Base-by-base conservation (phyloP, 179 eudicot genomes). In the Vitellaria paradoxa region DNA sequence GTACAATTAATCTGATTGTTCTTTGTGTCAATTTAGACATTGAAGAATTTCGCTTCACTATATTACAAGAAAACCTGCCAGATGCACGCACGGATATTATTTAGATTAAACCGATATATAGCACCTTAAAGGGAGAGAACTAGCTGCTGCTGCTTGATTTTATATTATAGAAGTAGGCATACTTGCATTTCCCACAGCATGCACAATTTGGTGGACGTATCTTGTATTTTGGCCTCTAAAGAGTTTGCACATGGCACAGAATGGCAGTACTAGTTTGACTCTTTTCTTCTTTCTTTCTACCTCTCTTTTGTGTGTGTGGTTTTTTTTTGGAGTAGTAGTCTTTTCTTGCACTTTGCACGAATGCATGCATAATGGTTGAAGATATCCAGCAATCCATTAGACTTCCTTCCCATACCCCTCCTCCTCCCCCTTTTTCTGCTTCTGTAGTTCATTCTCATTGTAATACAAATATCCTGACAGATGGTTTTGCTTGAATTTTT, bases 401-500 rank as follows among this genome's bases (percentile, higher is more conserved):
- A 30, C 37, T 30, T 30, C 26, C 9, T 26, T 30, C 7, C 7
- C 45, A 9, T 56, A 17, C 30, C 26, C 9, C 23, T 76, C 4
- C 65, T 40, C 40, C 64, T 23, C 47, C 65, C 20, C 40, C 64
- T 23, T 23, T 62, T 49, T 40, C 26, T 68, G 21, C 26, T 21
- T 30, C 1, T 53, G 40, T 15, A 8, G 9, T 24, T 57, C 17
- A 21, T 26, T 11, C 13, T 23, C 73, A 2, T 65, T 6, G 4
- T 2, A 47, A 13, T 12, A 26, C 66, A 66, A 67, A 7, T 50
- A 52, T 63, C 26, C 37, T 66, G 37, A 67, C 65, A 9, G 52
- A 74, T 65, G 1, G 30, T 73, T 26, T 56, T 46, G 26, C 24
- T 61, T 85, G 57, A 42, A 49, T 8, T 75, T 79, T 59, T 79